phyloP scores from a whole-genome alignment of 257 asterid genomes.

The Solanum arcanum region DNA sequence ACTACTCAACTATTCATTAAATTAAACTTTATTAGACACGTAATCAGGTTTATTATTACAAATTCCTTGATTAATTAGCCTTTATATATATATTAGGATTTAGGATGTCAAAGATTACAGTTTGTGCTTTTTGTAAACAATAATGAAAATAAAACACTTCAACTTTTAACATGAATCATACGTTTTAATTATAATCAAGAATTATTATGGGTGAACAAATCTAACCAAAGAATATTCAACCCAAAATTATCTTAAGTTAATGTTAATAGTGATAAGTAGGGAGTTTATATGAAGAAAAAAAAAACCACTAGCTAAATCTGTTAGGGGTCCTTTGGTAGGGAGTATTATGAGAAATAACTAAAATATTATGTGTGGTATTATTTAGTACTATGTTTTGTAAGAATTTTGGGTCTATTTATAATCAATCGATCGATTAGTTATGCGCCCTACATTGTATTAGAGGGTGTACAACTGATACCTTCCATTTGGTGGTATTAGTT shows the following conservation, averaged over 20 bases:
- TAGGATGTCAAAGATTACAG: background rate
- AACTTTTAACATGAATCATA: background rate
- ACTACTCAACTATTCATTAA: background rate
- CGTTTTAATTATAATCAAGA: background rate
- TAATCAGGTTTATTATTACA: background rate
- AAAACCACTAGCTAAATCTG: background rate
- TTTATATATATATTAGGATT: too few relatives aligned
- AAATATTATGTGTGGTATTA: too few relatives aligned
- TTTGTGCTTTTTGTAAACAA: background rate
- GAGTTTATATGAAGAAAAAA: background rate
- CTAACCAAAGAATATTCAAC: background rate
- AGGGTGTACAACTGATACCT: too few relatives aligned
- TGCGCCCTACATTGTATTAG: too few relatives aligned
- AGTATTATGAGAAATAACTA: too few relatives aligned
- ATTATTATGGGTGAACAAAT: background rate
- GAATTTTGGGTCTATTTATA: too few relatives aligned
- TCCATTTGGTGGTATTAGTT: too few relatives aligned
- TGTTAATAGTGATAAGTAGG: background rate
- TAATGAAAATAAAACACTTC: background rate
- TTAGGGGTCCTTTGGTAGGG: background rate
- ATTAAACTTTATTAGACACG: background rate
- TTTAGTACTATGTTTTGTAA: too few relatives aligned
- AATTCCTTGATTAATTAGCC: background rate
- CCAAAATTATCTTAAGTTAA: background rate
- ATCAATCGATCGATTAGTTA: too few relatives aligned